These are phyloP conservation scores for Gonapodya prolifera DNA, from an alignment of 192 early-diverging fungal species.

Conservation along the genomic window DNA sequence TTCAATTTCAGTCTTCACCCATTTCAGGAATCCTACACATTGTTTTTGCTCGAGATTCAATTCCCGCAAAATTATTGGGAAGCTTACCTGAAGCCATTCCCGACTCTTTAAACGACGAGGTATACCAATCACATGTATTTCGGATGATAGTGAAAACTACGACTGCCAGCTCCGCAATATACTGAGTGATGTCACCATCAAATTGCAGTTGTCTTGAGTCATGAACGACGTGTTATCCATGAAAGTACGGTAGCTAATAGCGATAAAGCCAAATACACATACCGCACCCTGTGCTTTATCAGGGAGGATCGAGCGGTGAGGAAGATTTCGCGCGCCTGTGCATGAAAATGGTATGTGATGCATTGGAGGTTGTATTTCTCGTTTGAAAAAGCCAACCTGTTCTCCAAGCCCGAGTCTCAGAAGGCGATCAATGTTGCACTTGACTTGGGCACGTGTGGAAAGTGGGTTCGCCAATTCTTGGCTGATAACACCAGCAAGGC, in stretches of 20 bases:
- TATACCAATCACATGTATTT: slow-evolving; percentile 96
- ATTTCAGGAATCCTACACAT: slow-evolving; percentile 67
- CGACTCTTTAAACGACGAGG: slow-evolving; percentile 72
- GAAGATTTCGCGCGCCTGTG: slow-evolving; percentile 78
- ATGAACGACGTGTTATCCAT: neutral
- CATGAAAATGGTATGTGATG: slow-evolving; percentile 7
- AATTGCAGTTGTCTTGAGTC: slow-evolving; percentile 60
- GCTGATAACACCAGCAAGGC: slow-evolving; percentile 37
- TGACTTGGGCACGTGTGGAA: slow-evolving; percentile 65
- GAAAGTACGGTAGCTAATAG: neutral
- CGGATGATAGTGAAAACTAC: slow-evolving; percentile 82
- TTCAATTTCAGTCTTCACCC: slow-evolving; percentile 77
- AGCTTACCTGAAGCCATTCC: slow-evolving; percentile 69
- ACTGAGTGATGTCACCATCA: slow-evolving; percentile 75
- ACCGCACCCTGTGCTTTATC: slow-evolving; percentile 63
- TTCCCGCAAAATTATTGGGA: neutral
- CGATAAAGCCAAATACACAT: slow-evolving; percentile 2
- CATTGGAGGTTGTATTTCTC: neutral
- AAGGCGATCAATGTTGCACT: slow-evolving; percentile 66
- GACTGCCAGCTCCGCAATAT: slow-evolving; percentile 74
- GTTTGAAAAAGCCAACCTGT: slow-evolving; percentile 22
- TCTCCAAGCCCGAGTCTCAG: slow-evolving; percentile 62
- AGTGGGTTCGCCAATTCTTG: slow-evolving; percentile 70
- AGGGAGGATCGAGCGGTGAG: slow-evolving; percentile 60
- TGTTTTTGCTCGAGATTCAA: slow-evolving; percentile 6